A percentile compares a stretch with the other conserved stretches of the same genome.
phyloP scores from a whole-genome alignment of 106 monocot genomes.

The Posidonia australis region DNA sequence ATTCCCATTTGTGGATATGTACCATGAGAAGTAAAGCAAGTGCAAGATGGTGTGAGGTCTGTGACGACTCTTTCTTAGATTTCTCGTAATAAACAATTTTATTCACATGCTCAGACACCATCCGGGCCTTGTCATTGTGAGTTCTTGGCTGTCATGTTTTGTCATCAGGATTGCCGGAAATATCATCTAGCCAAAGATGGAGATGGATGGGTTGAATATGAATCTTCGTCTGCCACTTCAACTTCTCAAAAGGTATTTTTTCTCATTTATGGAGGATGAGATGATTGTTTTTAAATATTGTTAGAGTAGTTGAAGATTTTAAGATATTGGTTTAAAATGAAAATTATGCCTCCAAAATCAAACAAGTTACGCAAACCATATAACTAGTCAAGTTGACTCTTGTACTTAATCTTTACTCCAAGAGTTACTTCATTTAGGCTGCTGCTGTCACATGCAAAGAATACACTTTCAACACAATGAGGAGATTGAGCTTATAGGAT shows the following conservation, averaged over 20 bases:
- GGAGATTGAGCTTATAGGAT: no score
- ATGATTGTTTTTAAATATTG: no score
- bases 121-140: not conserved
- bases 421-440: no score
- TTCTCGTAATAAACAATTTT: not conserved
- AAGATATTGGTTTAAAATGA: no score
- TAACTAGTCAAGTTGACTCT: no score
- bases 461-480: no score
- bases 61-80: no score
- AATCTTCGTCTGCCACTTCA: constrained; percentile 26
- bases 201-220: constrained; percentile 96
- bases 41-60: constrained; percentile 97
- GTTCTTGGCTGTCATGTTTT: not conserved
- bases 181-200: constrained; percentile 92
- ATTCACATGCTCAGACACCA: not conserved
- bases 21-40: constrained; percentile 71
- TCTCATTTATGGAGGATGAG: not conserved
- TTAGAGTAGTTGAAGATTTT: no score
- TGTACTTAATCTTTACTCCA: no score
- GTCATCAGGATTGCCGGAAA: constrained; percentile 53
- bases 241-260: constrained; percentile 43
- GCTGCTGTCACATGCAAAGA: no score
- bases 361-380: no score
- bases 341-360: no score
- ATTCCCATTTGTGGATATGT: constrained; percentile 92